phyloP scores from a whole-genome alignment of 192 early-diverging fungal species.

The Umbelopsis vinacea region DNA sequence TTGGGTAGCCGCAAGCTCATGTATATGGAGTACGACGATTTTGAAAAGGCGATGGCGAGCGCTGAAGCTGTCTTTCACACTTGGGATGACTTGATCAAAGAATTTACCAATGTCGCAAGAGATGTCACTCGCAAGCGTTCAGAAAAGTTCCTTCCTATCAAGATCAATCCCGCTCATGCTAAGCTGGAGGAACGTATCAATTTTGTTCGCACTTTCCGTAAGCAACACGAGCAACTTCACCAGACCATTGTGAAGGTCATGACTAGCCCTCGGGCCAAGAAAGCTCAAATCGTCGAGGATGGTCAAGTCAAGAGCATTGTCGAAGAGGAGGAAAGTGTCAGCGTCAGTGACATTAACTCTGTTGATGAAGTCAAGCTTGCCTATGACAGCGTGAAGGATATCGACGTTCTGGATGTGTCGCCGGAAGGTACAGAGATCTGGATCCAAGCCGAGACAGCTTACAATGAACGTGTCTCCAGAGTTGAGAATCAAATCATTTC shows the following conservation, averaged over 20 bases:
- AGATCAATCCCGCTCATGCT: slow-evolving; percentile 89
- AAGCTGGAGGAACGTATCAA: slow-evolving; percentile 92
- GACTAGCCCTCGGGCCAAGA: slow-evolving; percentile 54
- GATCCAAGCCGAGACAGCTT: slow-evolving; percentile 86
- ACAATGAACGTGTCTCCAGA: slow-evolving; percentile 93
- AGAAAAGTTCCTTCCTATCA: slow-evolving; percentile 96
- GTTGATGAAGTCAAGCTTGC: slow-evolving; percentile 89
- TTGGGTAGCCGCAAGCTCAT: slow-evolving; percentile 89
- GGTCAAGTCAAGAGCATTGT: slow-evolving; percentile 37
- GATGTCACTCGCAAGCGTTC: slow-evolving; percentile 87
- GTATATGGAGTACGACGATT: slow-evolving; percentile 92
- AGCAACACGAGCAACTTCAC: slow-evolving; percentile 98
- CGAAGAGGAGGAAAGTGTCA: slow-evolving; percentile 55
- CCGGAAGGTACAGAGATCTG: slow-evolving; percentile 92
- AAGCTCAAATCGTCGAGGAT: slow-evolving; percentile 43
- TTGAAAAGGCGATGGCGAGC: slow-evolving; percentile 83
- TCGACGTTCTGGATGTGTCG: slow-evolving; percentile 95
- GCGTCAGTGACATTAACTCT: slow-evolving; percentile 72
- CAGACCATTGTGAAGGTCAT: slow-evolving; percentile 95
- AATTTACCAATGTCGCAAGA: slow-evolving; percentile 93
- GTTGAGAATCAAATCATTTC: slow-evolving; percentile 99
- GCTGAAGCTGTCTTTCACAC: slow-evolving; percentile 87
- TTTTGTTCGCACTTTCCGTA: slow-evolving; percentile 91
- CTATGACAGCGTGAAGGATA: slow-evolving; percentile 88
- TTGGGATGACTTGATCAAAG: slow-evolving; percentile 96